Conservation (phyloP, 805 yeast genomes). For the Metschnikowia similis region DNA sequence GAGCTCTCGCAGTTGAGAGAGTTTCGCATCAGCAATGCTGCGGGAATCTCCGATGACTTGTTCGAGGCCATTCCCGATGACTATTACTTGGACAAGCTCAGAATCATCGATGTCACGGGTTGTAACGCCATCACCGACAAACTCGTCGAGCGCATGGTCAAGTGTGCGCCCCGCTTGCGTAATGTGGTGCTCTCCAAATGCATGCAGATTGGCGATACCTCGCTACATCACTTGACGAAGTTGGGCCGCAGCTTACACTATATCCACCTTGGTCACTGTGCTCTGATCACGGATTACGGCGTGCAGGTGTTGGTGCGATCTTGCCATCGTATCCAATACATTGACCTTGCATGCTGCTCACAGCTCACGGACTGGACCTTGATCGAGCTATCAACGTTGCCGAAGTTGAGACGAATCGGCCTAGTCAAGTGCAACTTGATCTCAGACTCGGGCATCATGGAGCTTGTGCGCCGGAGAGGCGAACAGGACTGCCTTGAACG, state of each 20-base stretch:
- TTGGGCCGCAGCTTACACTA: conserved; percentile 81
- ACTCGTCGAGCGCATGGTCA: conserved; percentile 66
- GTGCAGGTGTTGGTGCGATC: conserved; percentile 67
- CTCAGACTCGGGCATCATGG: conserved; percentile 76
- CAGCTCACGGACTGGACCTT: conserved; percentile 84
- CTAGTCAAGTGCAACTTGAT: conserved; percentile 86
- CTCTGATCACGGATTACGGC: conserved; percentile 84
- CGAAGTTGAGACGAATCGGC: conserved; percentile 84
- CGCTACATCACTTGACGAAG: conserved; percentile 64
- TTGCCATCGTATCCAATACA: conserved; percentile 84
- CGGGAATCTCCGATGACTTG: conserved; percentile 63
- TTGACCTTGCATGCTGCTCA: conserved; percentile 91
- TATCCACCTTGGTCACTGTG: conserved; percentile 91
- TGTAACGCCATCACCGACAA: conserved; percentile 79
- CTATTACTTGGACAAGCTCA: conserved; percentile 54
- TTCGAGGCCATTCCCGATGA: conserved; percentile 51
- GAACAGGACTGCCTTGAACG: conserved; percentile 82
- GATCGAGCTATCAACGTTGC: conserved; percentile 67
- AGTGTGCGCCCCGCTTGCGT: conserved; percentile 77
- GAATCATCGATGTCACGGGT: conserved; percentile 81
- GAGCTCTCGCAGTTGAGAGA: conserved; percentile 75
- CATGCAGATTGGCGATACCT: conserved; percentile 75
- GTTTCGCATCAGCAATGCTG: conserved; percentile 72
- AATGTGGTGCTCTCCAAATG: conserved; percentile 90
- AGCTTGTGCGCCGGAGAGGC: conserved; percentile 62